Evolutionary conservation across 305 asterid genomes (phyloP), one percentile per base, ranked within the genome.

Genomic region (Solanum aculeatissimum): DNA sequence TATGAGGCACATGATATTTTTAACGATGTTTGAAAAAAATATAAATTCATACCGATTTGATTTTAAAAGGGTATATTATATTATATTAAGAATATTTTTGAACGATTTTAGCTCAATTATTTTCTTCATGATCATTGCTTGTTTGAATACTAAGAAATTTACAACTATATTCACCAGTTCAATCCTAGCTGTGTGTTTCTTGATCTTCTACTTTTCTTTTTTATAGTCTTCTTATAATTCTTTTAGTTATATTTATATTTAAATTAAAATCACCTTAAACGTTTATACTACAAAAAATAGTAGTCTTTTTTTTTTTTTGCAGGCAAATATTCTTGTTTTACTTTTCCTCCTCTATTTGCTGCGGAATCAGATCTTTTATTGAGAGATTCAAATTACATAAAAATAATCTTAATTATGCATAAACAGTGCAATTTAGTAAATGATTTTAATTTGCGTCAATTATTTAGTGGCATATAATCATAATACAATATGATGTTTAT

Each of bases 301-400:
- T 3, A 55, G 23, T 55, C 19, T 54, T 62, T 25, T 38, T 14
- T 62, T 62, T 62, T 23, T 23, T 35, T 60, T 23, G 35, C 35
- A 60, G 25, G 38, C 68, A 60, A 12, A 29, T 21, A 27, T 15
- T 10, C 23, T 7, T 54, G 43, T 29, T 65, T 63, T 29, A 27
- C 71, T 29, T 65, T 14, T 14, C 43, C 14, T 11, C 7, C 13
- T 0, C 3, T 1, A 4, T 4, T 6, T 4, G 42, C 1, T 10
- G 1, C 3, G 3, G 6, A 21, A 1, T n/a, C 0, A 1, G 0
- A 21, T 4, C 5, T 58, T 55, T 57, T 6, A 19, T 4, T 45
- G 3, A 43, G 9, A 4, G 4, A 4, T 32, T 40, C 45, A 40
- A 40, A 40, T 7, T 8, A 12, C 1, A n/a, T 9, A 58, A 58